Evolutionary conservation across 768 basidiomycete species (phyloP).

Genomic region (Leccinum pellstonianum): DNA sequence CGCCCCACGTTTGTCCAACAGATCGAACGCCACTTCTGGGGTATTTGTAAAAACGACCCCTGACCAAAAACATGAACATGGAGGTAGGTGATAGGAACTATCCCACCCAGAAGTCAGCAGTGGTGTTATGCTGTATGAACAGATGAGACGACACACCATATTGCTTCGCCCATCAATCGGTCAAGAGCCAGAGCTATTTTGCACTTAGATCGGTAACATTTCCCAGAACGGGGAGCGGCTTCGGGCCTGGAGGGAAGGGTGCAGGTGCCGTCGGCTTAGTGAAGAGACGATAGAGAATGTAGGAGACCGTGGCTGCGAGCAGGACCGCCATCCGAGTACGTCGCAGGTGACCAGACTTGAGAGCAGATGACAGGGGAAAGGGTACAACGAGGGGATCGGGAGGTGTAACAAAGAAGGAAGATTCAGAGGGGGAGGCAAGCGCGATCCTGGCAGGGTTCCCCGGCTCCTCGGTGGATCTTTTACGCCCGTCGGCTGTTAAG

Average conservation of each 20-base stretch:
- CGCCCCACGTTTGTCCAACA: slow-evolving; percentile 67
- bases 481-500: not conserved
- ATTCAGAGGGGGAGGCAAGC: slow-evolving; percentile 2
- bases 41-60: slow-evolving; percentile 66
- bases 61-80: slow-evolving; percentile 55
- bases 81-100: slow-evolving; percentile 61
- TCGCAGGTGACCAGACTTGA: not conserved
- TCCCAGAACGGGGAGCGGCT: slow-evolving; percentile 61
- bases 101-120: not conserved
- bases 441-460: not conserved
- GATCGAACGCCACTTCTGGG: slow-evolving; percentile 54
- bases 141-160: slow-evolving; percentile 48
- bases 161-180: slow-evolving; percentile 56
- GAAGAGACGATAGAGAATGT: slow-evolving; percentile 18
- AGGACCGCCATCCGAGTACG: slow-evolving; percentile 18
- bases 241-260: slow-evolving; percentile 65
- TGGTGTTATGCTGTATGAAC: not conserved
- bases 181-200: slow-evolving; percentile 65
- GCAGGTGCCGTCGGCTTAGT: slow-evolving; percentile 25
- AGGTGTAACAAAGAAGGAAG: slow-evolving; percentile 25
- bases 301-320: slow-evolving; percentile 18
- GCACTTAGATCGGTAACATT: slow-evolving; percentile 59
- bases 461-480: not conserved
- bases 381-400: slow-evolving; percentile 10
- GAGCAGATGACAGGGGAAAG: not conserved